Evolutionary conservation across 345 rosid genomes (phyloP), one percentile per base, ranked within the genome.

Genomic region (Capsella bursapastoris): DNA sequence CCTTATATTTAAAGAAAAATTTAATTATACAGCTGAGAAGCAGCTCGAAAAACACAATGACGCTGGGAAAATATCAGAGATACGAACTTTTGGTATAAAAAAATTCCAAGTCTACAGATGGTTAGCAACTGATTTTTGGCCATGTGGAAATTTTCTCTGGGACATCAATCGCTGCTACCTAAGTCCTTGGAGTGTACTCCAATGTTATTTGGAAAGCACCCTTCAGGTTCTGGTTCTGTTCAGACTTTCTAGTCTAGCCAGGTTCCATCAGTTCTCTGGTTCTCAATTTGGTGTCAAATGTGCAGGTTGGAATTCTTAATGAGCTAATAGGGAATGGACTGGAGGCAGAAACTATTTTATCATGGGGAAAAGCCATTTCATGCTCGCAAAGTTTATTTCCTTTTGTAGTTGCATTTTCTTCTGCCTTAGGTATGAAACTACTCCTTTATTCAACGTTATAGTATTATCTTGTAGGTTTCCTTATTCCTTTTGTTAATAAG

Each of bases 131-230:
- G 86, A 90, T 76, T 61, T 83, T 57, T 87, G 90, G 96, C 82
- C 84, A 8, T 82, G 83, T 49, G 80, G 85, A 51, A 58, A 57
- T 44, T 61, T 59, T 74, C 70, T 76, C 28, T 77, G 80, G 81
- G 84, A 90, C 53, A 32, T 81, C 41, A 86, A 82, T 68, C 77
- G 71, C 64, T 82, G 66, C 60, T 84, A 92, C 83, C 85, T 92
- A 75, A 95, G 97, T 78, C 87, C 96, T 28, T 95, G 97, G 97
- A 89, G 83, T 73, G 84, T 86, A 68, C 87, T 95, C 65, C 92
- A 95, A 18, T 82, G 90, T 78, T 92, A 90, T 75, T 87, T 95
- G 71, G 99, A 95, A 78, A 95, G 99, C 85, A 87, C 83, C 73
- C 86, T 92, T 73, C 97, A 95, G 96, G 98, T 94, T 65, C 63